Base-by-base conservation (phyloP, 1,284 basidiomycete genomes). In the Ustilago xerochloae region DNA sequence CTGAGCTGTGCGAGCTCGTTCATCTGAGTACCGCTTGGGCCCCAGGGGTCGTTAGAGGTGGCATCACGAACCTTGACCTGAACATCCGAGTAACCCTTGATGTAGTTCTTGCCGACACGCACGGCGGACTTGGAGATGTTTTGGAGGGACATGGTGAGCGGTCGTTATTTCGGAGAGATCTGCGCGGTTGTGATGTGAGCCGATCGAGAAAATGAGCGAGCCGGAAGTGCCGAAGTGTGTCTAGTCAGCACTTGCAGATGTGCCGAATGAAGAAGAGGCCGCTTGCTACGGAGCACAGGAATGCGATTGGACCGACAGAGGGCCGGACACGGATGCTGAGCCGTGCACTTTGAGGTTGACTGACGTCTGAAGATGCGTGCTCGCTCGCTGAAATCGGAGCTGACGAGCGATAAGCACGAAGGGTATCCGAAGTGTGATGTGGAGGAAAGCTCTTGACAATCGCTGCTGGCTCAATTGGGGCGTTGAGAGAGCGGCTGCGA, bases 1-100 rank as follows among this genome's bases (percentile, higher is more conserved):
- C 93, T 96, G 86, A 99, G 86, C 85, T 98, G 95, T 0, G 96
- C 95, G 75, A 99, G 90, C 87, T 98, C 96, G 86, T 97, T 98
- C 97, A 99, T 98, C 88, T 86, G 83, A 3, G 94, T 94, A 10
- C 96, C 96, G 22, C 93, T 94, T 16, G 97, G 96, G 0, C 97
- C 96, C 96, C 96, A 98, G 6, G 97, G 93, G 85, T 99, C 96
- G 86, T 99, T 99, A n/a, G 93, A 95, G n/a, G 97, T 99, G 26
- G 96, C 94, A 88, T 97, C 95, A 65, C 96, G 90, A 64, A 97
- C 93, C 86, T 98, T 98, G 53, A 93, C 90, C 86, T 97, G 92
- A 0, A 91, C 91, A 36, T 80, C 77, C 15, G 78, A 76, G 57
- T 83, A 83, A 30, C 81, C 81, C 58, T 83, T 84, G 65, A 82